Base-by-base conservation (phyloP, 495 filamentous ascomycete species). In the Letharia lupina region DNA sequence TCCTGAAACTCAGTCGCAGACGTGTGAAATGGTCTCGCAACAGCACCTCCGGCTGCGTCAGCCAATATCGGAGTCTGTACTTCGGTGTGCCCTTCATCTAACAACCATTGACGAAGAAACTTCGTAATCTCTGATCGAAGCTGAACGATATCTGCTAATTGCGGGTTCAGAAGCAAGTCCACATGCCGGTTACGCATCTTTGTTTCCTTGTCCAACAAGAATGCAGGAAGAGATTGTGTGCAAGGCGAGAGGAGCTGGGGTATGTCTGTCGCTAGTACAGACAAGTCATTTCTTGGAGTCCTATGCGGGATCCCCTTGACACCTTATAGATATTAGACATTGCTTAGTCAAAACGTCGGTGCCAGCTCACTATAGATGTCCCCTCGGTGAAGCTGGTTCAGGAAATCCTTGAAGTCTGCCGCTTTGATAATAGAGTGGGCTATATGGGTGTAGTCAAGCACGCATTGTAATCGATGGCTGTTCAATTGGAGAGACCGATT, bases 51-150 rank as follows among this genome's bases (percentile, higher is more conserved):
- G 16, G 91, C 90, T 48, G 81, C 78, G 37, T 84, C 82, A 2
- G 87, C 86, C 33, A 98, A 79, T 54, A 98, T 90, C 11, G 94
- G 94, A 2, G 94, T 98, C 68, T 87, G 88, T 41, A 98, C 90
- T 74, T 97, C 90, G 66, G 91, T 79, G 69, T 96, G 96, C 33
- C 82, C 80, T 15, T 83, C 77, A 35, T 86, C 81, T 48, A 87
- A 72, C 61, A 98, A 81, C 74, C 89, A 91, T 57, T 86, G 80
- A 54, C 90, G 87, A 47, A 98, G 75, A 67, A 86, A 83, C 59
- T 87, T 86, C 57, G 90, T 84, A 58, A 98, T 83, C 39, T 85
- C 77, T 5, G 91, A 88, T 37, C 93, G 86, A 35, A 93, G 79
- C 42, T 83, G 83, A 63, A 97, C 76, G 33, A 84, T 84, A 71